phyloP scores from a whole-genome alignment of 2,329 filamentous ascomycete species.

The Colletotrichum melonis region DNA sequence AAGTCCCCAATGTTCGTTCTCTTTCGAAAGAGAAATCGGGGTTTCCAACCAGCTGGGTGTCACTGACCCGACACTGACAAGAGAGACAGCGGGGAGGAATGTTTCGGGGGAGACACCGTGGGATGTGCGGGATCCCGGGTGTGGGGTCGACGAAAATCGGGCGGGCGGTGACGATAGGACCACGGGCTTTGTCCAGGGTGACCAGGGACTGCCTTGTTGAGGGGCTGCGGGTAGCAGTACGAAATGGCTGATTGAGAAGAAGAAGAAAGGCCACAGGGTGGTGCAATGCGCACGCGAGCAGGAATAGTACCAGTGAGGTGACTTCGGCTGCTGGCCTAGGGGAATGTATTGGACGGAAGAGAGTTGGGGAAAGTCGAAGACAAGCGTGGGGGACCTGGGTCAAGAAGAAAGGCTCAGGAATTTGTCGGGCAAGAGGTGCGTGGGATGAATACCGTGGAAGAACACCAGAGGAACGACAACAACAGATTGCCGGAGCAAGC shows the following conservation, averaged over 20 bases:
- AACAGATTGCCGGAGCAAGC: background rate
- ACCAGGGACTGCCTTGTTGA: constrained; percentile 29
- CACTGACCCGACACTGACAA: constrained; percentile 1
- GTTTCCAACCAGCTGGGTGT: constrained; percentile 10
- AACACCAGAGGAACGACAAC: background rate
- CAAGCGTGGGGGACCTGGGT: constrained; percentile 25
- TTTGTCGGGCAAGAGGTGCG: constrained; percentile 15
- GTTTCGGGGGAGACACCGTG: constrained; percentile 21
- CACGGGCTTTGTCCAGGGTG: constrained; percentile 16
- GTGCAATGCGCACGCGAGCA: constrained; percentile 25
- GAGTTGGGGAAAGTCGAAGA: constrained; percentile 5
- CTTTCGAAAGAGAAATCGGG: constrained; percentile 8
- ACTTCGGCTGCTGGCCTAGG: background rate
- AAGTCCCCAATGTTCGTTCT: background rate
- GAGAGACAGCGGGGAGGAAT: constrained; percentile 27
- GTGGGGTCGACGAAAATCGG: constrained; percentile 33
- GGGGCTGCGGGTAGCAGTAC: constrained; percentile 19
- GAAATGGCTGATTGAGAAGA: constrained; percentile 21
- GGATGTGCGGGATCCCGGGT: constrained; percentile 31
- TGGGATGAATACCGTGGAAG: constrained; percentile 19
- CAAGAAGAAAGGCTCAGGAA: constrained; percentile 29
- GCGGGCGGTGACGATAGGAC: constrained; percentile 35
- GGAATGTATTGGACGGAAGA: constrained; percentile 14
- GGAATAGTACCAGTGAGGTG: constrained; percentile 23
- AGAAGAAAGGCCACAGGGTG: background rate